These are phyloP conservation scores for Talaromyces sp. DNA, from an alignment of 2,329 filamentous ascomycete genomes.

Conservation along the genomic window DNA sequence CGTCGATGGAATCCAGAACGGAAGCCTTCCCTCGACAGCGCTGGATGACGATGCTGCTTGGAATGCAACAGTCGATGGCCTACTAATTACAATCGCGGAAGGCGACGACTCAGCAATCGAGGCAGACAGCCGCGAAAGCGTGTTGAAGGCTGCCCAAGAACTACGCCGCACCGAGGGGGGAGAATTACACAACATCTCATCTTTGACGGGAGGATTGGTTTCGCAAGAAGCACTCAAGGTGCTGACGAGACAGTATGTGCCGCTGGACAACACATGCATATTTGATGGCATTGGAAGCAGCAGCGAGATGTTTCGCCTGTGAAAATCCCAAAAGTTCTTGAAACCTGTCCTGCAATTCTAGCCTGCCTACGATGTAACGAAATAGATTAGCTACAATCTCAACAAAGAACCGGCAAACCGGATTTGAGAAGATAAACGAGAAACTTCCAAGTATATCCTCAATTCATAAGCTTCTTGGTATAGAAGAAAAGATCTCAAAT, in stretches of 20 bases:
- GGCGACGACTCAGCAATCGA: constrained; percentile 39
- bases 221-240: constrained; percentile 96
- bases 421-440: neutral
- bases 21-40: constrained; percentile 13
- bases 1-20: constrained; percentile 51
- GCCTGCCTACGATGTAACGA: neutral
- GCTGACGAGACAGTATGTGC: constrained; percentile 60
- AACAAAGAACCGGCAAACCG: neutral
- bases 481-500: neutral
- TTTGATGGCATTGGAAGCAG: constrained; percentile 58
- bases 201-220: constrained; percentile 82
- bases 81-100: constrained; percentile 30
- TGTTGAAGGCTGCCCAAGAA: constrained; percentile 57
- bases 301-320: constrained; percentile 48
- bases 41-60: constrained; percentile 30
- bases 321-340: neutral
- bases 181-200: constrained; percentile 89
- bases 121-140: constrained; percentile 47
- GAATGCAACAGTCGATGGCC: constrained; percentile 23
- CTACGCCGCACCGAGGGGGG: constrained; percentile 71
- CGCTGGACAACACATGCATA: constrained; percentile 58
- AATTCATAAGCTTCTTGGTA: neutral
- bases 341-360: neutral
- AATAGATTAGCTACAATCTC: neutral
- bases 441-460: neutral